Conservation (phyloP, 2,329 filamentous ascomycete genomes). For the Ophiocordyceps unilateralis region DNA sequence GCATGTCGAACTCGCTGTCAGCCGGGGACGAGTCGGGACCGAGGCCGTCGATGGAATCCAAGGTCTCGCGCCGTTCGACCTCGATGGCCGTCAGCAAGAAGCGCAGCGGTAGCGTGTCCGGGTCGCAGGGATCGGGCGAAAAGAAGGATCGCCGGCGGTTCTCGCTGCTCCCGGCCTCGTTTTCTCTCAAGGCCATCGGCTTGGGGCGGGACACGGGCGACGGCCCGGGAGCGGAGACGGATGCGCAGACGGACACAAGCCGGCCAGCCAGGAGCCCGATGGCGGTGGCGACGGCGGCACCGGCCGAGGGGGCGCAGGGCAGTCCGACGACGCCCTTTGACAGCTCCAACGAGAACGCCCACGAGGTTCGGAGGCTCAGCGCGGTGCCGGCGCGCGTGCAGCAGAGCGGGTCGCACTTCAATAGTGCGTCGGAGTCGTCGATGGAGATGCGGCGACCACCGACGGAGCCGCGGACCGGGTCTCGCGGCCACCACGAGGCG, state of each 20-base stretch:
- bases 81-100: constrained; percentile 54
- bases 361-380: constrained; percentile 21
- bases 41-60: constrained; percentile 54
- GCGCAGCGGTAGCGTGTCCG: constrained; percentile 46
- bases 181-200: constrained; percentile 48
- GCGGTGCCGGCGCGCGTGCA: constrained; percentile 30
- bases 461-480: constrained; percentile 20
- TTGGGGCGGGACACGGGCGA: constrained; percentile 32
- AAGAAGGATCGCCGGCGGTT: constrained; percentile 47
- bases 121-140: constrained; percentile 38
- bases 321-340: constrained; percentile 3
- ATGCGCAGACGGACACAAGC: constrained; percentile 13
- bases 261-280: constrained; percentile 1
- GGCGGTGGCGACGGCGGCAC: not conserved
- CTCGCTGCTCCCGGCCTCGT: constrained; percentile 48
- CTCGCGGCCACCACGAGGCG: constrained; percentile 18
- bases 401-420: constrained; percentile 22
- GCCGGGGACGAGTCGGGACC: constrained; percentile 32
- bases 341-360: no score
- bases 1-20: constrained; percentile 61
- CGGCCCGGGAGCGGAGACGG: constrained; percentile 22
- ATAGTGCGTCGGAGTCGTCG: constrained; percentile 36
- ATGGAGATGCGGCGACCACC: constrained; percentile 28
- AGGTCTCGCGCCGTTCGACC: constrained; percentile 48
- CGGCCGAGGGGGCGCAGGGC: constrained; percentile 17